phyloP scores from a whole-genome alignment of 192 early-diverging fungal genomes.

The Nowakowskiella sp. region DNA sequence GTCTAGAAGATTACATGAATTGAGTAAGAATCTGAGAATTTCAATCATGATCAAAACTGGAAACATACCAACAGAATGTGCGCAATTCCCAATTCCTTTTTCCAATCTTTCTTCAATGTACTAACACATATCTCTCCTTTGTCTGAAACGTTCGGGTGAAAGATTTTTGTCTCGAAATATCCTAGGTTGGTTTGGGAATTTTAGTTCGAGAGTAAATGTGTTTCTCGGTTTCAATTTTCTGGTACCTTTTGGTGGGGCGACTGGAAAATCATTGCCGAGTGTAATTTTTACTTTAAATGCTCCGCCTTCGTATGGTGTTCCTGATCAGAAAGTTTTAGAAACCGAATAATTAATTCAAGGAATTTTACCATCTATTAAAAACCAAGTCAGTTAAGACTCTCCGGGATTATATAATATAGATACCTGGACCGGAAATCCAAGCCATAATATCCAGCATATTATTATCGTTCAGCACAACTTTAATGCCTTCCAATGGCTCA shows the following conservation, averaged over 20 bases:
- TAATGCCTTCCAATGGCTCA: constrained; percentile 77
- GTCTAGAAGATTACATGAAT: constrained; percentile 45
- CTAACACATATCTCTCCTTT: constrained; percentile 91
- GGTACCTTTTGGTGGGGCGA: constrained; percentile 73
- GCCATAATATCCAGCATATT: constrained; percentile 75
- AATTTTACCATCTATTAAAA: constrained; percentile 18
- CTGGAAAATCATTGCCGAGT: constrained; percentile 67
- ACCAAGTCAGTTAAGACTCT: not conserved
- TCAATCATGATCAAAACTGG: constrained; percentile 1
- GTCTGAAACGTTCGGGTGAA: constrained; percentile 89
- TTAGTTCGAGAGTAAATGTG: not conserved
- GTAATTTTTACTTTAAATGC: constrained; percentile 63
- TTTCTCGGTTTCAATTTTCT: not conserved
- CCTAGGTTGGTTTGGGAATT: constrained; percentile 28
- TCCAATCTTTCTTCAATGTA: constrained; percentile 96
- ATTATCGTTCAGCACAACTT: constrained; percentile 60
- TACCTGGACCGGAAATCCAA: constrained; percentile 73
- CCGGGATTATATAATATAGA: not conserved
- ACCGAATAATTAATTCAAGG: not conserved
- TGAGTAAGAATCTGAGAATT: not conserved
- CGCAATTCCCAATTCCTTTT: constrained; percentile 68
- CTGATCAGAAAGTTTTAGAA: constrained; percentile 30
- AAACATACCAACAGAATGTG: constrained; percentile 72
- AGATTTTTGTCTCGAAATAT: constrained; percentile 86
- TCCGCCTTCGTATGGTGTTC: constrained; percentile 80